Percentiles rank a stretch among this genome's conserved stretches.
These are phyloP conservation scores for Backusella circina DNA, from an alignment of 192 early-diverging fungal species.

Conservation along the genomic window DNA sequence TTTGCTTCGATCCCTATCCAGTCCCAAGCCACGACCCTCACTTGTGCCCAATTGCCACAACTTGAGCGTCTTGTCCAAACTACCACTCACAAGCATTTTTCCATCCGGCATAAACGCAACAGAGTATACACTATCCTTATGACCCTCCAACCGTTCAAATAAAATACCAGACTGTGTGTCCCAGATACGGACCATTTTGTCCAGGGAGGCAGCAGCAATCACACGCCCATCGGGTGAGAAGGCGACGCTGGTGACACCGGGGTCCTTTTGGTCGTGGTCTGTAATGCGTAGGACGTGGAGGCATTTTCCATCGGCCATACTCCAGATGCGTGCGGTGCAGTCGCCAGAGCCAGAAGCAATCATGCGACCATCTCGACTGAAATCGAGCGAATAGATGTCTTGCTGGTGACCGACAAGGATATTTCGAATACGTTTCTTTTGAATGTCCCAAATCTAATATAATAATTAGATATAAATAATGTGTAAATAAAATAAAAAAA, in stretches of 20 bases:
- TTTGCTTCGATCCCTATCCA: conserved; percentile 19
- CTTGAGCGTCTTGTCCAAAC: conserved; percentile 87
- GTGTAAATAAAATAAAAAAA: background rate
- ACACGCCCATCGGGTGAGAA: conserved; percentile 87
- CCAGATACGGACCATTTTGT: conserved; percentile 94
- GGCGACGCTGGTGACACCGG: conserved; percentile 93
- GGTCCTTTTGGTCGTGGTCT: conserved; percentile 80
- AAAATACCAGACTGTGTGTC: conserved; percentile 74
- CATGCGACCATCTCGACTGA: conserved; percentile 82
- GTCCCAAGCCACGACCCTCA: conserved; percentile 18
- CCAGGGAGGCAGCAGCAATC: conserved; percentile 89
- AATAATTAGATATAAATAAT: conserved; percentile 4
- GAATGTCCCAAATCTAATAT: conserved; percentile 66
- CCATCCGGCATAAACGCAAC: conserved; percentile 97
- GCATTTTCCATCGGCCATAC: conserved; percentile 72
- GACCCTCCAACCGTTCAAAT: conserved; percentile 90
- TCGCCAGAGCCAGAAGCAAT: conserved; percentile 91
- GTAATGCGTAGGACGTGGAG: conserved; percentile 73
- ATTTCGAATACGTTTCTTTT: conserved; percentile 57
- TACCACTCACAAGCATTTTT: conserved; percentile 85
- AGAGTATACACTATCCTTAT: conserved; percentile 95
- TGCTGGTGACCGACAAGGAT: conserved; percentile 86
- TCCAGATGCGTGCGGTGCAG: conserved; percentile 88
- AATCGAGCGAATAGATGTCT: conserved; percentile 98
- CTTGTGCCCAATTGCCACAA: conserved; percentile 82